These are phyloP conservation scores for Plasmodium fragile DNA, from an alignment of 169 alveolate genomes.

Conservation along the genomic window DNA sequence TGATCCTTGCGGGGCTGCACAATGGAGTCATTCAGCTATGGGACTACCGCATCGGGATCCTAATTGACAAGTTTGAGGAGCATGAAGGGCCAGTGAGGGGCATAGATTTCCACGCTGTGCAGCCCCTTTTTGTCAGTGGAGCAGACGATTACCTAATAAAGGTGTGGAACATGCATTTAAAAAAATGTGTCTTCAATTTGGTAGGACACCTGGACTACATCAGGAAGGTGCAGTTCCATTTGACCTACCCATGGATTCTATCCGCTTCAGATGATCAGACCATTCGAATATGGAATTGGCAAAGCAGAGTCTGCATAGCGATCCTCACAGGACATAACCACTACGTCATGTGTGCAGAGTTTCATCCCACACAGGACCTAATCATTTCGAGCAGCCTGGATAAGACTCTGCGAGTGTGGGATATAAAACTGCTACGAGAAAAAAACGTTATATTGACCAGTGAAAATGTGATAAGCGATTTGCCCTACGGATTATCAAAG, in stretches of 20 bases:
- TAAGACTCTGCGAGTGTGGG: constrained; percentile 97
- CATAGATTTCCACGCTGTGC: constrained; percentile 93
- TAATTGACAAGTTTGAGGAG: constrained; percentile 90
- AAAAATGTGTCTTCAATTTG: constrained; percentile 93
- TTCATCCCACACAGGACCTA: constrained; percentile 95
- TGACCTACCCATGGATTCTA: constrained; percentile 96
- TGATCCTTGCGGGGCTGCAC: constrained; percentile 95
- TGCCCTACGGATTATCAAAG: constrained; percentile 54
- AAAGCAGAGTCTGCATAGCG: constrained; percentile 90
- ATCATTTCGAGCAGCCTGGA: constrained; percentile 95
- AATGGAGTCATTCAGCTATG: constrained; percentile 95
- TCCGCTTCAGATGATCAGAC: constrained; percentile 97
- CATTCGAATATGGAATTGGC: constrained; percentile 98
- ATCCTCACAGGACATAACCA: constrained; percentile 97
- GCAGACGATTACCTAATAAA: constrained; percentile 97
- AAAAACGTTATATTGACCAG: constrained; percentile 87
- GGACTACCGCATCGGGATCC: constrained; percentile 92
- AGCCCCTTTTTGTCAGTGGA: constrained; percentile 97
- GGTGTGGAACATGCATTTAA: constrained; percentile 95
- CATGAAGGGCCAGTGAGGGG: constrained; percentile 99
- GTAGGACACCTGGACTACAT: constrained; percentile 97
- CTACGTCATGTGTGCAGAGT: constrained; percentile 97
- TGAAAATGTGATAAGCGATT: neutral
- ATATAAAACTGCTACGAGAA: constrained; percentile 92
- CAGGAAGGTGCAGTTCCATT: constrained; percentile 96